Base-by-base conservation (phyloP, 176 grass and related monocot species). In the Luzula sylvatica region DNA sequence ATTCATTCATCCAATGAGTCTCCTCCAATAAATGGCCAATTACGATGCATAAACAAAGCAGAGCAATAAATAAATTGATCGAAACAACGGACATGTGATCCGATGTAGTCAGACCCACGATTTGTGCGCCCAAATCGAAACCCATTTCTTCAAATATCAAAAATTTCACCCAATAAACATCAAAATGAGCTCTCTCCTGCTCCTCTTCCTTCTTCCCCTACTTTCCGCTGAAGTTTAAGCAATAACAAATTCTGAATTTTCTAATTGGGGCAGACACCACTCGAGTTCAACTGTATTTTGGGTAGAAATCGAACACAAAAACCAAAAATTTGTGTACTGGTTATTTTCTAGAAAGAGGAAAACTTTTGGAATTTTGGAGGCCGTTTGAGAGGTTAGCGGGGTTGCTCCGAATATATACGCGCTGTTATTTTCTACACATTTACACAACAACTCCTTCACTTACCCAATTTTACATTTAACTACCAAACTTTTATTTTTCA, bases 1-100 rank as follows among this genome's bases (percentile, higher is more conserved):
- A 98, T 48, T 98, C 93, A 46, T 98, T 98, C 55, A 90, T 75
- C 93, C 93, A 98, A 0, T 68, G 75, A 24, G 72, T 90, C 77
- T 98, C 93, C 78, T 98, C 93, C 21, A 98, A 76, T 23, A 98
- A 79, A 55, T 98, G 93, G 48, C 92, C 93, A 44, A 98, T 71
- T 30, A 98, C 75, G 61, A 98, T 98, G 82, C 93, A 98, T 25
- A 65, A 67, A 64, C 86, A 98, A 29, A 98, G 64, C 55, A 98
- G 72, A 57, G 69, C 81, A 0, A 98, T 45, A 58, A 98, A 98
- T 16, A 98, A 61, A 73, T 83, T 98, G 65, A 98, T 90, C 44
- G 93, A 92, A 23, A 92, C 86, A 13, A 98, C 93, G 5, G 93
- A 90, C 11, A 75, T 12, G 75, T 98, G 61, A 72, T 98, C 93